phyloP scores from a whole-genome alignment of 306 rosid genomes.

The Parietaria judaica region DNA sequence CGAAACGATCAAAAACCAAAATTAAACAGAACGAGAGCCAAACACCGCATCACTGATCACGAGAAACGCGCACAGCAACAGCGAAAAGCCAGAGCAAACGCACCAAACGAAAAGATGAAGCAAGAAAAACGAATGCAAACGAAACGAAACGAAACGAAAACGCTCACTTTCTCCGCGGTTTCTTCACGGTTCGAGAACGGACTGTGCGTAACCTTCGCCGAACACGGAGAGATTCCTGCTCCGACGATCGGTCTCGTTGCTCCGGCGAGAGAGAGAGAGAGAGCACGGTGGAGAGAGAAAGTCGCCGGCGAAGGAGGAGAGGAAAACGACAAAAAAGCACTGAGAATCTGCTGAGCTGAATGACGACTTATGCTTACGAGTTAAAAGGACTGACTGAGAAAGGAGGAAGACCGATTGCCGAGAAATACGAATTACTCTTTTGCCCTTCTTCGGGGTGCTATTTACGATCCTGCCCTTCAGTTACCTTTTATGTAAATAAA shows the following conservation, averaged over 20 bases:
- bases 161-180: too few species aligned
- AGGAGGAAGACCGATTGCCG: slow-evolving; percentile 19
- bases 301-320: slow-evolving; percentile 33
- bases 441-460: background rate
- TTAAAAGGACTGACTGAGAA: background rate
- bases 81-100: too few species aligned
- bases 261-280: background rate
- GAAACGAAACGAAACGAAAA: too few species aligned
- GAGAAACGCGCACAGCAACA: too few species aligned
- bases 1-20: background rate
- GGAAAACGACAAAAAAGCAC: slow-evolving; percentile 17
- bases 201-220: too few species aligned
- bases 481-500: too few species aligned
- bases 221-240: background rate
- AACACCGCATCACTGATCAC: too few species aligned
- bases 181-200: too few species aligned
- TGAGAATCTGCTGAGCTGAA: slow-evolving; percentile 14
- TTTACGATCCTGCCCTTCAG: slow-evolving; percentile 24
- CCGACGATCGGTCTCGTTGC: background rate
- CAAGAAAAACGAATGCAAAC: too few species aligned
- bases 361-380: too few species aligned
- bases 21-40: too few species aligned
- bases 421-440: slow-evolving; percentile 10
- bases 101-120: too few species aligned
- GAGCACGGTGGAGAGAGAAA: background rate